Base-by-base conservation (phyloP, 2,329 filamentous ascomycete species). In the Colletotrichum sp. region DNA sequence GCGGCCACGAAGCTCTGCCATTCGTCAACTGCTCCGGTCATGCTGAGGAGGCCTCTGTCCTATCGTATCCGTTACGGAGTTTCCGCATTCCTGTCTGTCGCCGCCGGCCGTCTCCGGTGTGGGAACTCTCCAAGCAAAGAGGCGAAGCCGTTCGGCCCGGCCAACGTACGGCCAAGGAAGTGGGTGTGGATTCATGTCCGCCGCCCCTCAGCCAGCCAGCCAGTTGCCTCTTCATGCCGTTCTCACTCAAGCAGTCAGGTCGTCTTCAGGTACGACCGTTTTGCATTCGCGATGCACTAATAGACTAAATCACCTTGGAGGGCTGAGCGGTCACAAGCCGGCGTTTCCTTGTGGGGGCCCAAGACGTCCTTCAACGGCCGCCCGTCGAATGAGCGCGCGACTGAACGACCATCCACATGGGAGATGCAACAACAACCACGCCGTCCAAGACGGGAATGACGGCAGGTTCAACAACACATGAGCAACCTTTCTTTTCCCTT, bases 81-180 rank as follows among this genome's bases (percentile, higher is more conserved):
- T 39, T 71, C 32, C 49, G 32, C 32, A 32, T 62, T 57, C 28
- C 36, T n/a, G 24, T 66, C 55, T 10, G 16, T 55, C 28, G 57
- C 69, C 59, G 59, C 64, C 39, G 39, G 34, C 73, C 55, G 55
- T 21, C n/a, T 59, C 32, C 68, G 59, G 59, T 26, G 68, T 71
- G 71, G 71, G 44, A 63, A 65, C 69, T n/a, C 7, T 24, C 59
- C 59, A 74, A 32, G 66, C 18, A 59, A 52, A 49, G 69, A 57
- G 21, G 30, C 34, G 57, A 36, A 55, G 72, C 28, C 72, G 49
- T 75, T 75, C 68, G 68, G 72, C 49, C 72, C 72, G 68, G 72
- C 39, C 36, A 49, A 34, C 34, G 26, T 30, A 64, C 71, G 59
- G 67, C 71, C 71, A 71, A 71, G 66, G 18, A 71, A 26, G 30